These are phyloP conservation scores for Phalaenopsis equestris DNA, from an alignment of 106 monocot genomes.

Conservation along the genomic window DNA sequence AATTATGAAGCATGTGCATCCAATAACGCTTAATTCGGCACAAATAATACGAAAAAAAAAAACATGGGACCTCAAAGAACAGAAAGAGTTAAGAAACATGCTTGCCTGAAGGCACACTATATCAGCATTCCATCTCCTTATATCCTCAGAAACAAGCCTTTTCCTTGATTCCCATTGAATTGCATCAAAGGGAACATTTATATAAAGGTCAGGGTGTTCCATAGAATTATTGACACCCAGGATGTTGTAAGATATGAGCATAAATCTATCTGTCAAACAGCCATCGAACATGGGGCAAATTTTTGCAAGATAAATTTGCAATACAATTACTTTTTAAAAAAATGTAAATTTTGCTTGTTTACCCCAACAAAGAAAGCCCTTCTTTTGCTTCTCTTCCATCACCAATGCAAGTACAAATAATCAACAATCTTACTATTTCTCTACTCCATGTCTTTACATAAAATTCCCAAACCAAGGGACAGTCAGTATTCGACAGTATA, in stretches of 20 bases:
- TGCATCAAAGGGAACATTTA: slow-evolving; percentile 30
- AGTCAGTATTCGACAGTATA: not conserved
- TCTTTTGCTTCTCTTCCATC: too few relatives aligned
- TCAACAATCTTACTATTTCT: not conserved
- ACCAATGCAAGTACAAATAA: slow-evolving; percentile 1
- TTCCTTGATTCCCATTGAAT: slow-evolving; percentile 50
- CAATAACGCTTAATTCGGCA: not conserved
- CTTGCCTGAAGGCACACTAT: slow-evolving; percentile 67
- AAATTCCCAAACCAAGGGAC: not conserved
- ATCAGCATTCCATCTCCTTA: slow-evolving; percentile 45
- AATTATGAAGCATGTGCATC: not conserved
- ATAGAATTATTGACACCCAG: slow-evolving; percentile 48
- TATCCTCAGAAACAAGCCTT: slow-evolving; percentile 41
- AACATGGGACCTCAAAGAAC: not conserved
- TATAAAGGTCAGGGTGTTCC: slow-evolving; percentile 51
- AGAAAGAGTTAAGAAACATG: slow-evolving; percentile 5
- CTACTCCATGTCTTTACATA: not conserved
- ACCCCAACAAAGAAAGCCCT: not conserved
- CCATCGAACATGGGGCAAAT: not conserved
- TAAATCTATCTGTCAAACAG: slow-evolving; percentile 28
- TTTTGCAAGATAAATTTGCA: not conserved
- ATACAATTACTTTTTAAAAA: not conserved
- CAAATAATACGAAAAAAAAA: not conserved
- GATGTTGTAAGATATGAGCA: slow-evolving; percentile 58
- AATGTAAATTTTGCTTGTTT: not conserved